Conservation (phyloP, 352 stramenopile genomes). For the Globisporangium cylindrosporum region DNA sequence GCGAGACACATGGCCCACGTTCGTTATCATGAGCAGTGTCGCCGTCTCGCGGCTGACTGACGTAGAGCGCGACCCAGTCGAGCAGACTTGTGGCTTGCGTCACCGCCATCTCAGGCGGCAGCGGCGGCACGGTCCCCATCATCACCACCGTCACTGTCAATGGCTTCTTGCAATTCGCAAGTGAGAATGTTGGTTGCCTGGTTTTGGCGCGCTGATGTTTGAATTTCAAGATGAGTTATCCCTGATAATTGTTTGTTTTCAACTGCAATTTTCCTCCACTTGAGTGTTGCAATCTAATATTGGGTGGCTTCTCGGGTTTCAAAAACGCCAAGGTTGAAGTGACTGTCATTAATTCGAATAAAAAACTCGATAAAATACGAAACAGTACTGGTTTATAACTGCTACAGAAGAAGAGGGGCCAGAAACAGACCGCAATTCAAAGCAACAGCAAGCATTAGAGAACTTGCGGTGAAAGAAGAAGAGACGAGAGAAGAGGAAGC, state of each 20-base stretch:
- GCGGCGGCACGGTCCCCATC: background rate
- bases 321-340: background rate
- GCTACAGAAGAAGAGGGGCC: background rate
- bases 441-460: background rate
- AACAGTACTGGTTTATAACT: background rate
- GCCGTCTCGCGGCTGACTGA: background rate
- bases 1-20: background rate
- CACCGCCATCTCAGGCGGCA: background rate
- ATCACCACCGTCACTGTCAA: background rate
- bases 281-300: background rate
- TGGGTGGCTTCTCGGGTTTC: background rate
- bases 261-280: background rate
- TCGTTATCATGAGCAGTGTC: background rate
- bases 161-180: slow-evolving; percentile 6
- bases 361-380: slow-evolving; percentile 8
- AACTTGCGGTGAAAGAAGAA: slow-evolving; percentile 6
- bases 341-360: background rate
- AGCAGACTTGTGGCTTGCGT: slow-evolving; percentile 27
- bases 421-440: background rate
- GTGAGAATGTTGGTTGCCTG: slow-evolving; percentile 9
- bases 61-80: slow-evolving; percentile 35
- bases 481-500: background rate
- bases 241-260: background rate
- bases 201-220: slow-evolving; percentile 14
- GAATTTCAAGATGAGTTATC: background rate